Percentiles rank a stretch among this genome's conserved stretches.
Evolutionary conservation across 345 rosid species (phyloP).

Genomic region (Brassica rapa): DNA sequence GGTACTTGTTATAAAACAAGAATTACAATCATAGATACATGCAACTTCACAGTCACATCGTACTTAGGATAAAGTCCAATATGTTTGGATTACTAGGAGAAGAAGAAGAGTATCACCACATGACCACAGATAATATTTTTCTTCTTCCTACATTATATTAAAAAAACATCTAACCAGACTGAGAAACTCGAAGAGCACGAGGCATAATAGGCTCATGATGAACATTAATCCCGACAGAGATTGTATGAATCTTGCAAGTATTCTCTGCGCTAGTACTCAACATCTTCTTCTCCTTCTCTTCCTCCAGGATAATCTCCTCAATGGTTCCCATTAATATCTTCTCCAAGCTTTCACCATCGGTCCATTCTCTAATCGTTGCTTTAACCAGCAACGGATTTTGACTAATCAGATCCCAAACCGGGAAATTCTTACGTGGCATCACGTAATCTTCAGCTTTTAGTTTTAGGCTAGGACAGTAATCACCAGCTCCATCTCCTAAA

Average conservation of each 20-base stretch:
- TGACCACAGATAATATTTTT: background rate
- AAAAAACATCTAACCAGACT: constrained; percentile 25
- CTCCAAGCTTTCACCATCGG: constrained; percentile 66
- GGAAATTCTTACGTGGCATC: constrained; percentile 90
- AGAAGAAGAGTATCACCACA: background rate
- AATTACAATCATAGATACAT: background rate
- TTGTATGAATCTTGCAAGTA: constrained; percentile 36
- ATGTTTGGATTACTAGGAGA: constrained; percentile 13
- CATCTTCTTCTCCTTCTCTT: constrained; percentile 34
- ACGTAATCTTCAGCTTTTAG: constrained; percentile 53
- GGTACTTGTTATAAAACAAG: constrained; percentile 9
- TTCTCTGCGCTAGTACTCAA: background rate
- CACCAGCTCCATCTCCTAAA: constrained; percentile 84
- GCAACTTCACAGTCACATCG: background rate
- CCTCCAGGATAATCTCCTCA: constrained; percentile 28
- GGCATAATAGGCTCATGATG: constrained; percentile 34
- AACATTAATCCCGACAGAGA: constrained; percentile 28
- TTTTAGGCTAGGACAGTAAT: constrained; percentile 80
- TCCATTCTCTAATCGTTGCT: constrained; percentile 77
- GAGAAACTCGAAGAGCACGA: constrained; percentile 36
- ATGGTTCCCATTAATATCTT: constrained; percentile 45
- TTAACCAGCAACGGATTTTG: constrained; percentile 53
- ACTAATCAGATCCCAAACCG: constrained; percentile 77
- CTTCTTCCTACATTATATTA: background rate
- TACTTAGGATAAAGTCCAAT: constrained; percentile 25